These are phyloP conservation scores for Malassezia caprae DNA, from an alignment of 1,284 basidiomycete genomes.

Conservation along the genomic window DNA sequence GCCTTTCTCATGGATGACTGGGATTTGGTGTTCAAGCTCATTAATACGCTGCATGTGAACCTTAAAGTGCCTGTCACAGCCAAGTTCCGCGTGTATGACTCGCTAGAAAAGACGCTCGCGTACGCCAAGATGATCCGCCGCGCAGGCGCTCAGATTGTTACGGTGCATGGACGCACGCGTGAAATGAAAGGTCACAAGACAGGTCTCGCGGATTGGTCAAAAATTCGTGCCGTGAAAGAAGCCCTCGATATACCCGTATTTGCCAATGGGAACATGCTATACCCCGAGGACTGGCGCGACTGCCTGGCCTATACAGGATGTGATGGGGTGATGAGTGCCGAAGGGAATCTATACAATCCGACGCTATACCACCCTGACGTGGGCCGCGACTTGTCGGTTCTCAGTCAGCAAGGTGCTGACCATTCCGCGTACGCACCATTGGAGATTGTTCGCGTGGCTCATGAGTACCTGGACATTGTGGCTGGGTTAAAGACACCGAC, in stretches of 20 bases:
- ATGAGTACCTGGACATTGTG: constrained; percentile 79
- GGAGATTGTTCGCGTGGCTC: constrained; percentile 59
- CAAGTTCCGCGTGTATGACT: constrained; percentile 85
- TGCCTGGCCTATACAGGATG: constrained; percentile 73
- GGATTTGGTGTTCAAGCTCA: constrained; percentile 55
- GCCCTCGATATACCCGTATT: constrained; percentile 85
- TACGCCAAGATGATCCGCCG: constrained; percentile 90
- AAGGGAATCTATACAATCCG: constrained; percentile 89
- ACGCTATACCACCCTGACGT: constrained; percentile 57
- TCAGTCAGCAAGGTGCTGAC: not conserved
- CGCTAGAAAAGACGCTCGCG: constrained; percentile 72
- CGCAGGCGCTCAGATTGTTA: constrained; percentile 88
- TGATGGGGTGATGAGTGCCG: constrained; percentile 89
- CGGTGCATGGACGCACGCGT: constrained; percentile 79
- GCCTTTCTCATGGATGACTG: constrained; percentile 89
- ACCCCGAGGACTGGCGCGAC: constrained; percentile 64
- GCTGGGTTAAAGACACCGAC: constrained; percentile 64
- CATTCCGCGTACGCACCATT: constrained; percentile 8
- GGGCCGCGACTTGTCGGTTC: constrained; percentile 1
- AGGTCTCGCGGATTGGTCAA: constrained; percentile 69
- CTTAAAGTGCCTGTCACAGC: constrained; percentile 83
- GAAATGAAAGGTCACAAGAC: constrained; percentile 73
- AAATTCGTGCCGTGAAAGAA: constrained; percentile 74
- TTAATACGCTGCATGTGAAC: constrained; percentile 57
- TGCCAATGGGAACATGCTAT: constrained; percentile 93